A percentile compares a stretch with the other conserved stretches of the same genome.
Conservation (phyloP, 768 basidiomycete species). For the Trametes villosa region DNA sequence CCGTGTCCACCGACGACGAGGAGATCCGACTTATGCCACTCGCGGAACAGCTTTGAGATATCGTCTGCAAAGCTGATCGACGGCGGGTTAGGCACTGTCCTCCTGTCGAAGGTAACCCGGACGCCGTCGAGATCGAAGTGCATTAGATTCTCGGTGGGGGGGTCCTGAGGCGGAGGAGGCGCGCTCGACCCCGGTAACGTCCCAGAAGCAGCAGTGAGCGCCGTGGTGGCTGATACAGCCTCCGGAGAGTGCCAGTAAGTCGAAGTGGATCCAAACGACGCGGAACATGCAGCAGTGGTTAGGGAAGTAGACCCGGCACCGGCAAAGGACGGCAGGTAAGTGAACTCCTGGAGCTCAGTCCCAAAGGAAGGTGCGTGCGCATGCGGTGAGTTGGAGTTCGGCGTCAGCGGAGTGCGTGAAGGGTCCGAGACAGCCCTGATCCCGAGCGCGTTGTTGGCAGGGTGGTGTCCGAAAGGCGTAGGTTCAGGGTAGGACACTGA, state of each 20-base stretch:
- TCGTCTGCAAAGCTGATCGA: slow-evolving; percentile 15
- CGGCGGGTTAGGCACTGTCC: slow-evolving; percentile 13
- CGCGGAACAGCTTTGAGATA: slow-evolving; percentile 17
- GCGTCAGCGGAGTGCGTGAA: neutral
- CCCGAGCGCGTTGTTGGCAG: too few species aligned
- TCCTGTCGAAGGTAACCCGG: neutral
- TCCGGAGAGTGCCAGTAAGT: too few species aligned
- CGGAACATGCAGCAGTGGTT: neutral
- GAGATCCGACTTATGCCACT: slow-evolving; percentile 24
- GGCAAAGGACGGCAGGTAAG: neutral
- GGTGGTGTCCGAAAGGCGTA: too few species aligned
- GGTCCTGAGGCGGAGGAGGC: neutral
- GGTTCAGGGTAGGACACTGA: neutral
- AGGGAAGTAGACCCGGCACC: neutral
- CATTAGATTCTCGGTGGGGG: neutral
- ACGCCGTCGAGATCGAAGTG: slow-evolving; percentile 12
- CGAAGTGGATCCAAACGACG: too few species aligned
- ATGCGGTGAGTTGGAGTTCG: neutral
- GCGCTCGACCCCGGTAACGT: neutral
- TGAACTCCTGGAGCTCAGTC: too few species aligned
- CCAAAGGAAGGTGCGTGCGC: too few species aligned
- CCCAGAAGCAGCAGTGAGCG: too few species aligned
- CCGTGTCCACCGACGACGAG: slow-evolving; percentile 18
- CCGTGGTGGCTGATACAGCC: neutral
- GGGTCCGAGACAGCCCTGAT: neutral